These are phyloP conservation scores for Nigrospora sphaerica DNA, from an alignment of 2,329 filamentous ascomycete species.

Conservation along the genomic window DNA sequence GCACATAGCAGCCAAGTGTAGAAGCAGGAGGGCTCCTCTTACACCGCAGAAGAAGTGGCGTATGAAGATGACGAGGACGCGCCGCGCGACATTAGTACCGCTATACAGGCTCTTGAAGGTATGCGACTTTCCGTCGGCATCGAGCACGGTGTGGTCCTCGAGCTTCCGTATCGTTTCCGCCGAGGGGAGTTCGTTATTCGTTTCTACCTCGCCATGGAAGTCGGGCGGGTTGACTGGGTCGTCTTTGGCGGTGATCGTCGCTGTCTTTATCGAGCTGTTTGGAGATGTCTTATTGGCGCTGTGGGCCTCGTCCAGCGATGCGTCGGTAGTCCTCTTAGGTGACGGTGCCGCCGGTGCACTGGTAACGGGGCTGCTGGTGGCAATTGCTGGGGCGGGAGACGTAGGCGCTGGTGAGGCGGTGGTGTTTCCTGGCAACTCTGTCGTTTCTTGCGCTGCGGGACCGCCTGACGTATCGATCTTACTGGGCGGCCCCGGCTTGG, in stretches of 20 bases:
- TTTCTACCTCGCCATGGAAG: slow-evolving; percentile 49
- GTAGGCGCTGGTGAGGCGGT: background rate
- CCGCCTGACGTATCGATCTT: no score
- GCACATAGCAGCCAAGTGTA: background rate
- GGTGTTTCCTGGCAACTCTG: background rate
- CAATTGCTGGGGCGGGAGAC: background rate
- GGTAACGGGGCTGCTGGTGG: background rate
- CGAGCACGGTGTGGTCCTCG: slow-evolving; percentile 51
- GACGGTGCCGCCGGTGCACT: background rate
- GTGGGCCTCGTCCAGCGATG: background rate
- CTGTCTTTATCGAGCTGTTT: background rate
- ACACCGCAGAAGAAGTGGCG: slow-evolving; percentile 78
- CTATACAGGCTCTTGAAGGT: slow-evolving; percentile 58
- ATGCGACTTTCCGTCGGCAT: slow-evolving; percentile 50
- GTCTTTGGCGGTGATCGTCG: slow-evolving; percentile 10
- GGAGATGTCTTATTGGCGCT: background rate
- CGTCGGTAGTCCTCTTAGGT: background rate
- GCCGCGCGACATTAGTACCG: slow-evolving; percentile 42
- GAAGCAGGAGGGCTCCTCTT: slow-evolving; percentile 10
- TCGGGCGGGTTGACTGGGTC: slow-evolving; percentile 37
- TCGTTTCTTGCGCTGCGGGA: no score
- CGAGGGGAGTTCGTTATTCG: slow-evolving; percentile 48
- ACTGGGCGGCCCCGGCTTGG: no score
- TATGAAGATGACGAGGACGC: slow-evolving; percentile 66
- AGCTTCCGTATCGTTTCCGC: slow-evolving; percentile 40